A percentile compares a stretch with the other conserved stretches of the same genome.
Evolutionary conservation across 352 stramenopile genomes (phyloP).

Genomic region (Nothophytophthora sp.): DNA sequence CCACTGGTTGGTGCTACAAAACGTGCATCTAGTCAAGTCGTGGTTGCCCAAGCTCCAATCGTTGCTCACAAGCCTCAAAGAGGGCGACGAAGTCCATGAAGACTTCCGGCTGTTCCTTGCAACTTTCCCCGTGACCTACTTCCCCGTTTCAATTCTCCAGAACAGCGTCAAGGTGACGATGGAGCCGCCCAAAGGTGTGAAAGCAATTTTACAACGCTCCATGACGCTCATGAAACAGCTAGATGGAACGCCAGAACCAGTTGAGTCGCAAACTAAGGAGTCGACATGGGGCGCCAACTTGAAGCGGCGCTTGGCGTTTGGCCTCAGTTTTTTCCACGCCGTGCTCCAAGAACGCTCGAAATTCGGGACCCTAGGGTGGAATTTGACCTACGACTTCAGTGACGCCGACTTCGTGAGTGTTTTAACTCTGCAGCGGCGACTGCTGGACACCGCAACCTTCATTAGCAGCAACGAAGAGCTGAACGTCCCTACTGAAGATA

Average conservation of each 20-base stretch:
- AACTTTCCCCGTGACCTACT: conserved; percentile 65
- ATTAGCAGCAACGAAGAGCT: neutral
- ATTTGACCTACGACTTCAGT: conserved; percentile 78
- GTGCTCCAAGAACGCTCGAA: conserved; percentile 74
- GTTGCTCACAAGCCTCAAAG: conserved; percentile 34
- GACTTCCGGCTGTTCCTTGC: conserved; percentile 75
- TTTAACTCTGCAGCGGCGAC: conserved; percentile 49
- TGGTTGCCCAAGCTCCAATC: conserved; percentile 71
- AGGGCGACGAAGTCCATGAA: conserved; percentile 43
- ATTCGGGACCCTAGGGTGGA: conserved; percentile 80
- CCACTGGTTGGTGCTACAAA: conserved; percentile 74
- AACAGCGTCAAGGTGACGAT: conserved; percentile 82
- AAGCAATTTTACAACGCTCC: conserved; percentile 72
- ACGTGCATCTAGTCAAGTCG: conserved; percentile 77
- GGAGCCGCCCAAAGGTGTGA: conserved; percentile 71
- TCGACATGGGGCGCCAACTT: conserved; percentile 13
- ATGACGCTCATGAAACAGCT: conserved; percentile 42
- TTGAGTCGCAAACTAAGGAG: neutral
- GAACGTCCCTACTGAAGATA: neutral
- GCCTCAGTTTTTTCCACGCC: conserved; percentile 79
- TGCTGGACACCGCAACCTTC: conserved; percentile 31
- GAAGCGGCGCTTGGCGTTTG: conserved; percentile 68
- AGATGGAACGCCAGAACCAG: neutral
- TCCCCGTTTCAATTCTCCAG: conserved; percentile 72
- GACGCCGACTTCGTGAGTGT: conserved; percentile 78